These are phyloP conservation scores for Termitomyces heimii DNA, from an alignment of 768 basidiomycete species.

Conservation along the genomic window DNA sequence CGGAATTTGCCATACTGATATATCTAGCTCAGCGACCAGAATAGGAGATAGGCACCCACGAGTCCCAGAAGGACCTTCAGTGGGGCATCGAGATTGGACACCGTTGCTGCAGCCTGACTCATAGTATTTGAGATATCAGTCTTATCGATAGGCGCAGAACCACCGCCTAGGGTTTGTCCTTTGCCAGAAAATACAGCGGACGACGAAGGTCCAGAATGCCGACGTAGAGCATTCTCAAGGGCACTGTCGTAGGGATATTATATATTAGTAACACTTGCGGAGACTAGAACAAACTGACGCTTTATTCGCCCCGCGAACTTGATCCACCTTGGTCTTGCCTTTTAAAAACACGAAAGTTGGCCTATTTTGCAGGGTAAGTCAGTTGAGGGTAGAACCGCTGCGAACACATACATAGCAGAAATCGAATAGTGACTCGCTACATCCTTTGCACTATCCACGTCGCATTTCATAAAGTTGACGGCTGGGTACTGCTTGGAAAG, in stretches of 20 bases:
- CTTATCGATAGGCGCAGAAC: conserved; percentile 28
- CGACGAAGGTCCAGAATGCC: conserved; percentile 38
- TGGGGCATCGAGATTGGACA: conserved; percentile 59
- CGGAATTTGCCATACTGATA: not conserved
- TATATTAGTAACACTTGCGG: not conserved
- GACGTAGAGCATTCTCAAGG: conserved; percentile 53
- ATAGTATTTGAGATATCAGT: conserved; percentile 26
- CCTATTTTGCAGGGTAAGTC: conserved; percentile 34
- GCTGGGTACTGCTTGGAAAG: conserved; percentile 61
- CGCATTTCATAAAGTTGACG: conserved; percentile 82
- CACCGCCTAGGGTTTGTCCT: conserved; percentile 67
- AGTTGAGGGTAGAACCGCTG: not conserved
- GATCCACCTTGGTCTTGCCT: conserved; percentile 60
- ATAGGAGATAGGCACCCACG: conserved; percentile 56
- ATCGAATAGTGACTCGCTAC: conserved; percentile 60
- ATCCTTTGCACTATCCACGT: conserved; percentile 67
- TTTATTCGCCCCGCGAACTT: conserved; percentile 67
- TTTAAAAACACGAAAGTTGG: conserved; percentile 81
- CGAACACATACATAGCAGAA: conserved; percentile 58
- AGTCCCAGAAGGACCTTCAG: conserved; percentile 59
- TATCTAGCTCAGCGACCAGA: conserved; percentile 40
- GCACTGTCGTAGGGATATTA: conserved; percentile 31
- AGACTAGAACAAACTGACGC: conserved; percentile 33
- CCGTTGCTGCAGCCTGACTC: conserved; percentile 26
- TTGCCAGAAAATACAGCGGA: conserved; percentile 57